Base-by-base conservation (phyloP, 768 basidiomycete species). In the Dioszegia hungarica region DNA sequence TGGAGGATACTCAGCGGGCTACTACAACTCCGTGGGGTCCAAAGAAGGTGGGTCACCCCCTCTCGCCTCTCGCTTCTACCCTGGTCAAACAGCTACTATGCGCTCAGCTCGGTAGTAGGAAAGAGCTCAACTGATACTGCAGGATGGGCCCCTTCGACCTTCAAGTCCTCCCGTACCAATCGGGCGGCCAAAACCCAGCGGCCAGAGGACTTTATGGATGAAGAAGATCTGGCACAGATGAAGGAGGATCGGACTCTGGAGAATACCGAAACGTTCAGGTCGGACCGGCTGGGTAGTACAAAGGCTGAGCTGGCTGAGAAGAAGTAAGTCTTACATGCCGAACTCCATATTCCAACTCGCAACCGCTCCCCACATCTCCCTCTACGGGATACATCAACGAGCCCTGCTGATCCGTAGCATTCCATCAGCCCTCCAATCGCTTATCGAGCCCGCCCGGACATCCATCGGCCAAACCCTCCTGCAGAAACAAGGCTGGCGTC, bases 191-290 rank as follows among this genome's bases (percentile, higher is more conserved):
- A 67, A 27, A 53, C 51, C 17, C 69, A 75, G 56, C 80, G 82
- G 64, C 77, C 90, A 0, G 90, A 94, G 76, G 91, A 95, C 72
- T 98, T 90, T 72, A 98, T 99, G 95, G 95, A 99, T 77, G 95
- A 97, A 39, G 95, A 99, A 77, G 95, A 98, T 74, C 79, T 97
- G 15, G 85, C 88, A 41, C 90, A 90, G 60, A 75, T 88, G 58
- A 83, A 81, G 31, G 89, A 91, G 37, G 83, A 82, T 62, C 81
- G 85, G 63, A 83, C 82, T 19, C 74, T 95, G 9, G 86, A 89
- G 68, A 87, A 86, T 34, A 85, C 86, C 12, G 88, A 93, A 33
- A 74, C 72, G 0, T 76, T 75, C 53, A 82, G 88, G 63, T 86
- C 86, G 81, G 84, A 87, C 62, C 77, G 85, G 40, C 73, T 83